phyloP scores from a whole-genome alignment of 2,329 filamentous ascomycete species.

The Hypoxylon sp. region DNA sequence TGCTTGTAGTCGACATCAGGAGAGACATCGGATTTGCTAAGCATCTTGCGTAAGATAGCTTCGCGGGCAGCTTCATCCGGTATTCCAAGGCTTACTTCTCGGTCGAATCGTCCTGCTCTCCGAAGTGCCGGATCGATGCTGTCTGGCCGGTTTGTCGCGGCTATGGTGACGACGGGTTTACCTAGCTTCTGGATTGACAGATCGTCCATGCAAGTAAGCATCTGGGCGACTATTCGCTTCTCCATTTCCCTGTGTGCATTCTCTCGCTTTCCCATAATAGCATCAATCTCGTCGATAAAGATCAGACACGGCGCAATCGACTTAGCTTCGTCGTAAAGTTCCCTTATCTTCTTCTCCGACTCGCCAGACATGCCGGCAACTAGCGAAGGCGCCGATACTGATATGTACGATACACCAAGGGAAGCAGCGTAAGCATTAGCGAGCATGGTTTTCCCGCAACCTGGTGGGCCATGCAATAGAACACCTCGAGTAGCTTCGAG shows the following conservation, averaged over 20 bases:
- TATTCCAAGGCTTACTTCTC: slow-evolving; percentile 88
- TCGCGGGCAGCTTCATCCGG: slow-evolving; percentile 83
- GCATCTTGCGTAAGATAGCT: slow-evolving; percentile 81
- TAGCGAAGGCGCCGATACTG: slow-evolving; percentile 84
- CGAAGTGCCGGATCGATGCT: slow-evolving; percentile 84
- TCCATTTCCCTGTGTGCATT: slow-evolving; percentile 90
- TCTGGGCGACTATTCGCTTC: slow-evolving; percentile 84
- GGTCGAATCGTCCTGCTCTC: slow-evolving; percentile 81
- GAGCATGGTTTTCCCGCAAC: slow-evolving; percentile 88
- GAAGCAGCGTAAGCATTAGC: slow-evolving; percentile 83
- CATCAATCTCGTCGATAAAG: slow-evolving; percentile 93
- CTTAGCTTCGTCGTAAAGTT: slow-evolving; percentile 90
- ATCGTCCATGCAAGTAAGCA: slow-evolving; percentile 88
- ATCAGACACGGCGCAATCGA: slow-evolving; percentile 87
- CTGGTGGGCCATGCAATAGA: slow-evolving; percentile 84
- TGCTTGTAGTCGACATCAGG: slow-evolving; percentile 79
- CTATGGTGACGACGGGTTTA: slow-evolving; percentile 88
- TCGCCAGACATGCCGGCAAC: slow-evolving; percentile 91
- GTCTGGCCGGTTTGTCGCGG: slow-evolving; percentile 90
- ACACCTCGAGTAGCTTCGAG: slow-evolving; percentile 81
- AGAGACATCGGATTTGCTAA: slow-evolving; percentile 72
- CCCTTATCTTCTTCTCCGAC: slow-evolving; percentile 86
- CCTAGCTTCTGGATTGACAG: slow-evolving; percentile 77
- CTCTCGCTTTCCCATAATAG: slow-evolving; percentile 88
- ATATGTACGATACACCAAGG: slow-evolving; percentile 81